Evolutionary conservation across 2,329 filamentous ascomycete species (phyloP).

Genomic region (Colletotrichum somersetense): DNA sequence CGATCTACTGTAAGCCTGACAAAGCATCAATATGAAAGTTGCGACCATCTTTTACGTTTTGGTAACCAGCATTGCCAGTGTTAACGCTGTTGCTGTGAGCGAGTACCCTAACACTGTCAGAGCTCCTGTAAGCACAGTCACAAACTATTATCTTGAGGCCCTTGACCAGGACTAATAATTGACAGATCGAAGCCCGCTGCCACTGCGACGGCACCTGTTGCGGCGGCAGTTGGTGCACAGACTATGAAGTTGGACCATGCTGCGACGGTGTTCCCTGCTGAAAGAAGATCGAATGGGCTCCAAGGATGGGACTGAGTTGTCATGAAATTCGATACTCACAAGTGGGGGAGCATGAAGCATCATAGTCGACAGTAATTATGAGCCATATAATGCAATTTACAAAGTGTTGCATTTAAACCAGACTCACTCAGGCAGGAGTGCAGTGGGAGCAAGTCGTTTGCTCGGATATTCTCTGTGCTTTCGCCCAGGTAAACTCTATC

Average conservation of each 20-base stretch:
- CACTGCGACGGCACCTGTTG: conserved; percentile 31
- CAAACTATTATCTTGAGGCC: accelerated
- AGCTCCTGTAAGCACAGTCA: conserved; percentile 6
- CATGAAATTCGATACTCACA: no score
- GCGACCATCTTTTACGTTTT: not conserved
- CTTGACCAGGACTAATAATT: not conserved
- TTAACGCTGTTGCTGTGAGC: not conserved
- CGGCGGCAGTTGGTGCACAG: conserved; percentile 26
- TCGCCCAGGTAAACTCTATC: not conserved
- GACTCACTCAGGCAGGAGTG: not conserved
- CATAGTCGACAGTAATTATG: not conserved
- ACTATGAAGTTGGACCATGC: conserved; percentile 11
- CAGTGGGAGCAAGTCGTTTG: not conserved
- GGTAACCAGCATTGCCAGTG: not conserved
- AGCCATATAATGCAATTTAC: not conserved
- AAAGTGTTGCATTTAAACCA: not conserved
- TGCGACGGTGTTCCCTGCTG: conserved; percentile 25
- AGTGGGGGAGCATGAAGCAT: not conserved
- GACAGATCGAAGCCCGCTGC: conserved; percentile 21
- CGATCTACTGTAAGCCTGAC: no score
- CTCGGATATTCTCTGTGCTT: not conserved
- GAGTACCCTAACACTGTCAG: not conserved
- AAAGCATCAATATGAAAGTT: conserved; percentile 2
- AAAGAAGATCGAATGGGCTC: no score
- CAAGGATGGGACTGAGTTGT: not conserved